These are phyloP conservation scores for Amanita subjunquillea DNA, from an alignment of 768 basidiomycete species.

Conservation along the genomic window DNA sequence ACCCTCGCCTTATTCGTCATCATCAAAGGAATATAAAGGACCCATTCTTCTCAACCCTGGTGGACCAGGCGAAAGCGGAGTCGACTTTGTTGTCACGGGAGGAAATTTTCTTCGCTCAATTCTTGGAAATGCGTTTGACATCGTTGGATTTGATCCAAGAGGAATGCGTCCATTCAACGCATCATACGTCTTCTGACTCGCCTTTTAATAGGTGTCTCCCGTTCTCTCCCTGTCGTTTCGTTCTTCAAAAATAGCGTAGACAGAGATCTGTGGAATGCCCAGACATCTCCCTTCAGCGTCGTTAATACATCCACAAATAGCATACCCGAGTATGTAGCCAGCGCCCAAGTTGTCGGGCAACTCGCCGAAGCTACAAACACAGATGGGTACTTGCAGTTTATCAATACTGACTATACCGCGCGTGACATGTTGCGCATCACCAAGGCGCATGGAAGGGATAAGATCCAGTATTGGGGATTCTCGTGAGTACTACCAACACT, in stretches of 20 bases:
- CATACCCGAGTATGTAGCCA: background rate
- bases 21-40: constrained; percentile 26
- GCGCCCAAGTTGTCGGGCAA: background rate
- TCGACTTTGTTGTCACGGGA: background rate
- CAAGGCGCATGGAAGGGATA: constrained; percentile 19
- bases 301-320: background rate
- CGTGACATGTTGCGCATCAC: constrained; percentile 7
- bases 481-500: constrained; percentile 8
- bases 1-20: constrained; percentile 19
- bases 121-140: constrained; percentile 33
- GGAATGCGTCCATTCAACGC: constrained; percentile 8
- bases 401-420: constrained; percentile 27
- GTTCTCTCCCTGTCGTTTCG: background rate
- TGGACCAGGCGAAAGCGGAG: constrained; percentile 33
- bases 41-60: constrained; percentile 15
- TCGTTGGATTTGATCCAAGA: constrained; percentile 34
- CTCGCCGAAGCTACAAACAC: background rate
- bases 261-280: background rate
- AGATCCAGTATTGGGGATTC: constrained; percentile 24
- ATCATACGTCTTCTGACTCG: background rate
- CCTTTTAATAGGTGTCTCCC: background rate
- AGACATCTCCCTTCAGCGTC: background rate
- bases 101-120: constrained; percentile 19
- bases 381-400: constrained; percentile 17
- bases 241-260: background rate